Conservation (phyloP, 202 grass and related monocot species). For the Alloteropsis angusta region DNA sequence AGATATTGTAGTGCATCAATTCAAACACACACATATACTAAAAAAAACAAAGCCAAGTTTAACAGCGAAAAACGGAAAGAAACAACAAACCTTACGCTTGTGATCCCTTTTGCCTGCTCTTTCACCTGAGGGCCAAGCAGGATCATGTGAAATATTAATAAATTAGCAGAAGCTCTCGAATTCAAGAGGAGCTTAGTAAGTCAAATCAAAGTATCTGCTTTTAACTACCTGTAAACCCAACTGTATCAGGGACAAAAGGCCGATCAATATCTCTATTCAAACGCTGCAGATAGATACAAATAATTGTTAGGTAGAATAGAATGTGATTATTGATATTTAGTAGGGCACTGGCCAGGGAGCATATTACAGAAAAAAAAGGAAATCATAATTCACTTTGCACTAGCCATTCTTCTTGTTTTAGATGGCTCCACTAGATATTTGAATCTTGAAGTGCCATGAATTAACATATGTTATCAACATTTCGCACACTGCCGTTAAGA, state of each 20-base stretch:
- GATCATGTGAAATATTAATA: conserved; percentile 11
- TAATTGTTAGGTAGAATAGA: conserved; percentile 14
- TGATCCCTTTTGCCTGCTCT: conserved; percentile 77
- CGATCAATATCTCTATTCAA: conserved; percentile 79
- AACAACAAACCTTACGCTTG: conserved; percentile 80
- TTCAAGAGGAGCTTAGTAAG: conserved; percentile 1
- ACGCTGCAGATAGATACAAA: conserved; percentile 49
- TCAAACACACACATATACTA: not conserved
- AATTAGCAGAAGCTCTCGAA: not conserved
- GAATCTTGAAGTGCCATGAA: not conserved
- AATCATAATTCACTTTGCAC: not conserved
- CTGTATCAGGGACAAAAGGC: conserved; percentile 48
- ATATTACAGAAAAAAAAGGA: not conserved
- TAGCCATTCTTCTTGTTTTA: not conserved
- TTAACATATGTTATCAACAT: not conserved
- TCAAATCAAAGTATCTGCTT: not conserved
- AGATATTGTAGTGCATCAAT: not conserved
- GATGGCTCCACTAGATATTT: not conserved
- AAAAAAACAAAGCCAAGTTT: conserved; percentile 4
- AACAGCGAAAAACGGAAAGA: not conserved
- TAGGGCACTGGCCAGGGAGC: not conserved
- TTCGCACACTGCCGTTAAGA: not conserved
- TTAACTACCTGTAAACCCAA: conserved; percentile 71
- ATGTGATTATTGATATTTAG: not conserved
- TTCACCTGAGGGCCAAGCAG: conserved; percentile 58